Evolutionary conservation across 495 filamentous ascomycete genomes (phyloP), one percentile per base, ranked within the genome.

Genomic region (Trichoderma asperelloides): DNA sequence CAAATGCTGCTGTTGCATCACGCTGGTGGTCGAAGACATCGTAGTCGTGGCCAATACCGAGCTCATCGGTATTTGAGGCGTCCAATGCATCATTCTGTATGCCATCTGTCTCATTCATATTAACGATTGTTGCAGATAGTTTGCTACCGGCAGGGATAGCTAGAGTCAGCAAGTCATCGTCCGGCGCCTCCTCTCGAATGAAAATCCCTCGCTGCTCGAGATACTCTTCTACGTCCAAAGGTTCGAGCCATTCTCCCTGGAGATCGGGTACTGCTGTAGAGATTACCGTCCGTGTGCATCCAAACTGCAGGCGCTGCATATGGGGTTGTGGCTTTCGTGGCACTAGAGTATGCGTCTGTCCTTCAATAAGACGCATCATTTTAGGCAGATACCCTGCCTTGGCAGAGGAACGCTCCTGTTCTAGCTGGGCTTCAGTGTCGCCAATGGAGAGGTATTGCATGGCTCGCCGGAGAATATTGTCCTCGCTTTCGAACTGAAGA

Each of bases 151-250:
- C 9, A 25, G 55, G 55, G 23, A 60, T 30, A 2, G 55, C 55
- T 16, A 60, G 23, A 16, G 30, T 27, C 55, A 60, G 23, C 25
- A 30, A 28, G 7, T 60, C 55, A 30, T 11, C 16, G 25, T 60
- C 23, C 16, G 55, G 55, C 21, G 55, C 21, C 15, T 60, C 55
- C 6, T 60, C 9, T n/a, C 55, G 55, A 25, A 60, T 27, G 21
- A 60, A 60, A 4, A 60, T 60, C 9, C 55, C 55, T n/a, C 55
- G 23, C 55, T 60, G 55, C 25, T 60, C 55, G 27, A 60, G 55
- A 30, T 60, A 60, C 23, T 60, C 55, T 25, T 60, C 55, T 11
- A 60, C 55, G 55, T 60, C 55, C 23, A 25, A 60, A 6, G 55
- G 23, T 25, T 60, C 55, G 6, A 60, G 55, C 55, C 55, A 60